Evolutionary conservation across 768 basidiomycete species (phyloP).

Genomic region (Rhodotorula babjevae): DNA sequence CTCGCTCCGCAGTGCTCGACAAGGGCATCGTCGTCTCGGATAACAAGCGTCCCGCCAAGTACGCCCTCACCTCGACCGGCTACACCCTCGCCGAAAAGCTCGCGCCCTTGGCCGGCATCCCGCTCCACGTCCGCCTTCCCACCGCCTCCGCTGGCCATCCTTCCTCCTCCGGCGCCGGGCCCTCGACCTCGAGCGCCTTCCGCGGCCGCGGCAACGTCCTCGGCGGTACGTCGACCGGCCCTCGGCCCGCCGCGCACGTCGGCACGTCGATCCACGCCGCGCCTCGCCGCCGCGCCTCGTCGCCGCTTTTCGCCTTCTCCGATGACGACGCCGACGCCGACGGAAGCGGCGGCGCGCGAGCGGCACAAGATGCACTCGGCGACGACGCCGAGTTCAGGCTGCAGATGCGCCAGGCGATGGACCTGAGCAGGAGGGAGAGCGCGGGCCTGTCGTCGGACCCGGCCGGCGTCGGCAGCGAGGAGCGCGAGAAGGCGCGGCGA

Average conservation of each 20-base stretch:
- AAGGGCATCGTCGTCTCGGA: conserved; percentile 17
- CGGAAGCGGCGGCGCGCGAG: neutral
- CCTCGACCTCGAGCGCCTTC: neutral
- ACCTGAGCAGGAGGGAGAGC: neutral
- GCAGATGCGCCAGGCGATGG: conserved; percentile 1
- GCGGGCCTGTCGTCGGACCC: neutral
- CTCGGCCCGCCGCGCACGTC: neutral
- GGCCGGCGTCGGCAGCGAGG: neutral
- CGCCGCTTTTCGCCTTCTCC: neutral
- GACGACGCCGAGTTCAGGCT: neutral
- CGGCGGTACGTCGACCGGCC: neutral
- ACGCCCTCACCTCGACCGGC: conserved; percentile 11
- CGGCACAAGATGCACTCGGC: too few relatives aligned
- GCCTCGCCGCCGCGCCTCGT: neutral
- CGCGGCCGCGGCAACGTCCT: neutral
- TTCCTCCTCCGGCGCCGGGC: conserved; percentile 5
- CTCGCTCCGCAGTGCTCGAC: neutral
- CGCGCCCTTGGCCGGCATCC: conserved; percentile 7
- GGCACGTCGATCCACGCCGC: conserved; percentile 1
- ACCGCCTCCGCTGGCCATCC: conserved; percentile 1
- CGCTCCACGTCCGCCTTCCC: neutral
- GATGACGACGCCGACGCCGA: too few relatives aligned
- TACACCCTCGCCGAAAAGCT: conserved; percentile 30
- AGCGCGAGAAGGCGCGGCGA: neutral
- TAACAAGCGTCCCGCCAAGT: conserved; percentile 12